Evolutionary conservation across 805 yeast species (phyloP).

Genomic region (Cephaloascus fragrans): DNA sequence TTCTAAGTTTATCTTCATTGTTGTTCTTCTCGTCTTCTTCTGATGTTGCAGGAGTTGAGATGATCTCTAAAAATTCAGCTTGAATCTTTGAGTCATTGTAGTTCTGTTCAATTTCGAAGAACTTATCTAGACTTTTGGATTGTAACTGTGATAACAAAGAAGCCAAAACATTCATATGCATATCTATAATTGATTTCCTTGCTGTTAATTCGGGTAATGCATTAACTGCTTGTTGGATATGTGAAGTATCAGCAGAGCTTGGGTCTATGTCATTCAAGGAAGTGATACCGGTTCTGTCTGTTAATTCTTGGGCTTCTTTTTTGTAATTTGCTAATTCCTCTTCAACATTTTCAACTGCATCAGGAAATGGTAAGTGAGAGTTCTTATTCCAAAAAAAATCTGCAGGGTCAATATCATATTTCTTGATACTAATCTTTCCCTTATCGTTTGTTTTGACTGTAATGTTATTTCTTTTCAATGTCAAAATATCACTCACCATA

Average conservation of each 20-base stretch:
- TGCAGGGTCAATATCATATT: constrained; percentile 82
- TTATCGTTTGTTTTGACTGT: constrained; percentile 33
- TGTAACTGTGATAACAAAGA: constrained; percentile 75
- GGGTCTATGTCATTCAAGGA: constrained; percentile 72
- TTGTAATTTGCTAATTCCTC: constrained; percentile 72
- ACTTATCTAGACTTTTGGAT: constrained; percentile 78
- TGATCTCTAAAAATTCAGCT: constrained; percentile 49
- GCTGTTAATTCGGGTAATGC: constrained; percentile 89
- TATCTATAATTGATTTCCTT: constrained; percentile 79
- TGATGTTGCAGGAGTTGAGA: constrained; percentile 18
- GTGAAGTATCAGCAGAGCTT: constrained; percentile 41
- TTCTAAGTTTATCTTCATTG: constrained; percentile 74
- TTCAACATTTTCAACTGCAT: constrained; percentile 97
- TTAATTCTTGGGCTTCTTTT: constrained; percentile 78
- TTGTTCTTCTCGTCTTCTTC: constrained; percentile 46
- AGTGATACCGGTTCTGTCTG: constrained; percentile 63
- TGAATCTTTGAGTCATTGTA: constrained; percentile 51
- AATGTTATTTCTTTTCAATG: constrained; percentile 74
- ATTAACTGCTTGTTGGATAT: constrained; percentile 79
- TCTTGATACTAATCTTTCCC: constrained; percentile 32
- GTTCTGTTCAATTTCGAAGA: constrained; percentile 90
- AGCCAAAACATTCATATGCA: constrained; percentile 94
- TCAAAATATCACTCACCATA: constrained; percentile 87
- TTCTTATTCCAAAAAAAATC: constrained; percentile 90
- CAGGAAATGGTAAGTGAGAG: constrained; percentile 88